phyloP scores from a whole-genome alignment of 176 grass and related monocot species.

The Musa schizocarpa region DNA sequence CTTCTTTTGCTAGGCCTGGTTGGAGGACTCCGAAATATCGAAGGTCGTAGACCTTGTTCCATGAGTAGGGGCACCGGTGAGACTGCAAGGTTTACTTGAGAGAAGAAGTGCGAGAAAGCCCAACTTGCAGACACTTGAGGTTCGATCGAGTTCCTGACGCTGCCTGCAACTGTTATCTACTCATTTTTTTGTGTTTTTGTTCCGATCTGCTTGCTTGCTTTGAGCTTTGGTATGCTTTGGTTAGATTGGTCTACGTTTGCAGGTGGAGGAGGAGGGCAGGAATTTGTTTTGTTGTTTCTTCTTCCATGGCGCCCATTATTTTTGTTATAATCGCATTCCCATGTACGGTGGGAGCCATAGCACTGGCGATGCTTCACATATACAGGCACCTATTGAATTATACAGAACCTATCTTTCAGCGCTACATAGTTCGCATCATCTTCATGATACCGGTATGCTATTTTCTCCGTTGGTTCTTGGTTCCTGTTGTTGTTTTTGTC shows the following conservation, averaged over 20 bases:
- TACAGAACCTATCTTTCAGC: constrained; percentile 56
- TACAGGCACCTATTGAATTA: constrained; percentile 86
- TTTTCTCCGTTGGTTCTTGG: background rate
- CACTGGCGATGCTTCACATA: constrained; percentile 60
- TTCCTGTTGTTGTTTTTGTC: background rate
- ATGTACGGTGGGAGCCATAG: constrained; percentile 72
- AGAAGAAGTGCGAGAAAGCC: background rate
- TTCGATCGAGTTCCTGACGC: background rate
- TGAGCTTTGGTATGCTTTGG: background rate
- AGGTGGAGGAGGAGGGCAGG: background rate
- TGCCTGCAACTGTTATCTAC: background rate
- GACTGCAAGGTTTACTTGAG: background rate
- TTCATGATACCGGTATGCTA: constrained; percentile 60
- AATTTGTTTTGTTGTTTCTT: background rate
- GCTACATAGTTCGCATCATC: constrained; percentile 80
- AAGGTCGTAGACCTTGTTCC: background rate
- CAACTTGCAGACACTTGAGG: background rate
- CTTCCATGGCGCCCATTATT: constrained; percentile 32
- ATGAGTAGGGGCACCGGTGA: background rate
- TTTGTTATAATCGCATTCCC: constrained; percentile 67
- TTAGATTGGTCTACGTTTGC: background rate
- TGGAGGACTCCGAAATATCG: no score
- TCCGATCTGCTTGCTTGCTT: background rate
- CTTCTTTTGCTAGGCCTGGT: no score
- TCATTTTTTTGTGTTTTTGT: background rate